Conservation (phyloP, 352 stramenopile genomes). For the Saprolegnia diclina region DNA sequence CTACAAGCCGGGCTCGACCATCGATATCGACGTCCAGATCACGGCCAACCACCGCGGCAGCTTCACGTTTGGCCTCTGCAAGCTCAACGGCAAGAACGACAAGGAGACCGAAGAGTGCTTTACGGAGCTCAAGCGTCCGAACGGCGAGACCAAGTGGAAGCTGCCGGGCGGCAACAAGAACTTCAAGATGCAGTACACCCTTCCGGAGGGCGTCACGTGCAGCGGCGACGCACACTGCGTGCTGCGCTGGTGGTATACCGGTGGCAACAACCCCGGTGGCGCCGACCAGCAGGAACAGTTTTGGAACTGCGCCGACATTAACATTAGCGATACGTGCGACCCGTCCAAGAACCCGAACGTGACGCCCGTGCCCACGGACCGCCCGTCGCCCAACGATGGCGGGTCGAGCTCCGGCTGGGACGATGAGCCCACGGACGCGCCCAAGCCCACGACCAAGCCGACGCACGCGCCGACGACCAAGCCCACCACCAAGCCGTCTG, state of each 20-base stretch:
- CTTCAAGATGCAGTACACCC: conserved; percentile 24
- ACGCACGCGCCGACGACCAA: background rate
- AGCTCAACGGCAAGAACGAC: conserved; percentile 22
- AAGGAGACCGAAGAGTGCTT: conserved; percentile 7
- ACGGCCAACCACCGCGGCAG: conserved; percentile 45
- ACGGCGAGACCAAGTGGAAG: conserved; percentile 28
- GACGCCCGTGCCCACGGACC: background rate
- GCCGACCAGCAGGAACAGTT: conserved; percentile 27
- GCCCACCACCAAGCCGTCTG: background rate
- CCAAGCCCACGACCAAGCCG: background rate
- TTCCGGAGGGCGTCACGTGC: conserved; percentile 25
- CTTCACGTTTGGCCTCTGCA: conserved; percentile 46
- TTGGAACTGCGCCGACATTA: conserved; percentile 32
- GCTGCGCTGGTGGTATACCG: conserved; percentile 28
- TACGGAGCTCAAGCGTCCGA: conserved; percentile 32
- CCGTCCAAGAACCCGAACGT: background rate
- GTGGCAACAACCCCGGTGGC: conserved; percentile 26
- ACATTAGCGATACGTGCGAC: conserved; percentile 19
- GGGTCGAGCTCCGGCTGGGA: background rate
- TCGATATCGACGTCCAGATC: conserved; percentile 38
- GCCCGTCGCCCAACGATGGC: conserved; percentile 1
- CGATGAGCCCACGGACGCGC: background rate
- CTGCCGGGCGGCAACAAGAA: conserved; percentile 4
- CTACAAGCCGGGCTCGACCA: conserved; percentile 5
- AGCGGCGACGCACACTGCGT: conserved; percentile 28